phyloP scores from a whole-genome alignment of 2,329 filamentous ascomycete genomes.

The Elsinoe fawcettii region DNA sequence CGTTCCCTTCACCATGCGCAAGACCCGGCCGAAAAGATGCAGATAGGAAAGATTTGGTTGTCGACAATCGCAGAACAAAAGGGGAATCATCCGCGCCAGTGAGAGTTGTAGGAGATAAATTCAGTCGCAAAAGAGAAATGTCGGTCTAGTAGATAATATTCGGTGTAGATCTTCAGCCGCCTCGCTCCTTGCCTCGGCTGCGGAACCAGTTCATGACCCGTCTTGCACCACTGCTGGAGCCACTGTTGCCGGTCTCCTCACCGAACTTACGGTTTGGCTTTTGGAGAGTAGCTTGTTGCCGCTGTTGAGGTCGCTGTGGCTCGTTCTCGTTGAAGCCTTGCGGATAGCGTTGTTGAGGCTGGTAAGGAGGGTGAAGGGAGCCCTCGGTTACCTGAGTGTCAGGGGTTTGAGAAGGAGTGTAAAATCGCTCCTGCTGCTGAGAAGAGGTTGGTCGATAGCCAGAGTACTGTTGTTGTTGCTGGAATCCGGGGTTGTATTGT shows the following conservation, averaged over 20 bases:
- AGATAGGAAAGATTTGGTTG: not conserved
- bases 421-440: slow-evolving; percentile 17
- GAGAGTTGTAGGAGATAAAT: not conserved
- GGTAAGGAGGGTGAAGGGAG: slow-evolving; percentile 18
- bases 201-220: slow-evolving; percentile 99
- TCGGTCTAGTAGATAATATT: not conserved
- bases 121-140: slow-evolving; percentile 1
- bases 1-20: not conserved
- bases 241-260: slow-evolving; percentile 69
- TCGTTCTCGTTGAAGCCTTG: slow-evolving; percentile 28
- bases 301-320: slow-evolving; percentile 37
- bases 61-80: not conserved
- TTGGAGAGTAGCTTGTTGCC: slow-evolving; percentile 51
- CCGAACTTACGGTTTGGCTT: slow-evolving; percentile 70
- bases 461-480: slow-evolving; percentile 27
- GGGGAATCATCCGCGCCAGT: slow-evolving; percentile 7
- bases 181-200: slow-evolving; percentile 61
- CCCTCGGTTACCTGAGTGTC: slow-evolving; percentile 27
- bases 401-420: slow-evolving; percentile 27
- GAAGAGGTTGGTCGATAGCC: slow-evolving; percentile 12
- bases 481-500: slow-evolving; percentile 19
- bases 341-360: slow-evolving; percentile 33
- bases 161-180: slow-evolving; percentile 13
- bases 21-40: not conserved
- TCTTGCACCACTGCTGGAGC: slow-evolving; percentile 78